Conservation (phyloP, 352 stramenopile genomes). For the Vaucheria bursata region DNA sequence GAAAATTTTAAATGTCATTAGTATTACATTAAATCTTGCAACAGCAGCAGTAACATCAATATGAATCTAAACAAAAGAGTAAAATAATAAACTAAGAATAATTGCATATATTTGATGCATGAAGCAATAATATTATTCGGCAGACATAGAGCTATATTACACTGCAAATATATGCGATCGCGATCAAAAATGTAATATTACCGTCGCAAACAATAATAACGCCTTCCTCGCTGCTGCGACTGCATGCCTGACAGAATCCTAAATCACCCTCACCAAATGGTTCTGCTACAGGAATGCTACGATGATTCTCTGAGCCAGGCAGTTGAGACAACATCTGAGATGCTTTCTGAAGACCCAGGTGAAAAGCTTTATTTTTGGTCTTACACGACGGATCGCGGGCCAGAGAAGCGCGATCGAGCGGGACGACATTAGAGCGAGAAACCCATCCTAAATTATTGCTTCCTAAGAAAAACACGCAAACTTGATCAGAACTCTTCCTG, state of each 20-base stretch:
- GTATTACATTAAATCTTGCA: too few species aligned
- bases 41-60: too few species aligned
- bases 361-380: background rate
- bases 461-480: background rate
- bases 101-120: too few species aligned
- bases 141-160: too few species aligned
- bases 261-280: background rate
- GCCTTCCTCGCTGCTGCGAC: background rate
- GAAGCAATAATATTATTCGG: too few species aligned
- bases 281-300: background rate
- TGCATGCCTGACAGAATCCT: background rate
- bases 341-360: background rate
- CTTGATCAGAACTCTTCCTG: background rate
- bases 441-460: conserved; percentile 3
- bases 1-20: too few species aligned
- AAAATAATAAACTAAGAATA: too few species aligned
- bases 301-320: background rate
- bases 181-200: too few species aligned
- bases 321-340: background rate
- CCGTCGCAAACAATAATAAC: background rate
- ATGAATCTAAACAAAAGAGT: too few species aligned
- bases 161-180: too few species aligned
- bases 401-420: background rate
- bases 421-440: background rate
- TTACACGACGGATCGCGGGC: background rate